A percentile compares a stretch with the other conserved stretches of the same genome.
Evolutionary conservation across 495 filamentous ascomycete genomes (phyloP).

Genomic region (Viridothelium virens): DNA sequence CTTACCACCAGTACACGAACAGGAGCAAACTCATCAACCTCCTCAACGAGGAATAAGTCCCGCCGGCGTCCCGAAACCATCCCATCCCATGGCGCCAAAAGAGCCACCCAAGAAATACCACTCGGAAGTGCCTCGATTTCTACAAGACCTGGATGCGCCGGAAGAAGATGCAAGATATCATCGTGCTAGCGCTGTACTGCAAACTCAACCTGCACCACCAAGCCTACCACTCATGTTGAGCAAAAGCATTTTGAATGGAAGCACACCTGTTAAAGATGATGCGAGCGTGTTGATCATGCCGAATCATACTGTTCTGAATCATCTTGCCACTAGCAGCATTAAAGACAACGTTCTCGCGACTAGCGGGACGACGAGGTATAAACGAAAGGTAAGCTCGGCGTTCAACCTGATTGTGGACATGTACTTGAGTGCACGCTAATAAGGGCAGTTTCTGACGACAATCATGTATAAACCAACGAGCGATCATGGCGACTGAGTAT

Average conservation of each 20-base stretch:
- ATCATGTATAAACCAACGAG: slow-evolving; percentile 91
- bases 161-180: slow-evolving; percentile 67
- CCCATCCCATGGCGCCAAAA: slow-evolving; percentile 9
- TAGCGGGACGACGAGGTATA: slow-evolving; percentile 92
- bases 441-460: slow-evolving; percentile 80
- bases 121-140: slow-evolving; percentile 68
- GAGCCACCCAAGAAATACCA: slow-evolving; percentile 46
- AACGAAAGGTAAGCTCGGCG: slow-evolving; percentile 66
- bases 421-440: slow-evolving; percentile 11
- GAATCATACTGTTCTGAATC: slow-evolving; percentile 94
- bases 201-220: slow-evolving; percentile 72
- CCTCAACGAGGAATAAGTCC: background rate
- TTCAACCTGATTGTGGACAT: background rate
- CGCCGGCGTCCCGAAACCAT: background rate
- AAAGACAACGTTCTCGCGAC: slow-evolving; percentile 94
- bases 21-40: background rate
- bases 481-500: slow-evolving; percentile 20
- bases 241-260: slow-evolving; percentile 89
- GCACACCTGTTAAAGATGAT: slow-evolving; percentile 89
- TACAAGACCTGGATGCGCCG: slow-evolving; percentile 69
- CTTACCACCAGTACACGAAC: background rate
- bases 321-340: slow-evolving; percentile 97
- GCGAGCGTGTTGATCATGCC: slow-evolving; percentile 92
- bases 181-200: slow-evolving; percentile 60
- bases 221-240: slow-evolving; percentile 83